These are phyloP conservation scores for Silene vulgaris DNA, from an alignment of 179 eudicot species.

Conservation along the genomic window DNA sequence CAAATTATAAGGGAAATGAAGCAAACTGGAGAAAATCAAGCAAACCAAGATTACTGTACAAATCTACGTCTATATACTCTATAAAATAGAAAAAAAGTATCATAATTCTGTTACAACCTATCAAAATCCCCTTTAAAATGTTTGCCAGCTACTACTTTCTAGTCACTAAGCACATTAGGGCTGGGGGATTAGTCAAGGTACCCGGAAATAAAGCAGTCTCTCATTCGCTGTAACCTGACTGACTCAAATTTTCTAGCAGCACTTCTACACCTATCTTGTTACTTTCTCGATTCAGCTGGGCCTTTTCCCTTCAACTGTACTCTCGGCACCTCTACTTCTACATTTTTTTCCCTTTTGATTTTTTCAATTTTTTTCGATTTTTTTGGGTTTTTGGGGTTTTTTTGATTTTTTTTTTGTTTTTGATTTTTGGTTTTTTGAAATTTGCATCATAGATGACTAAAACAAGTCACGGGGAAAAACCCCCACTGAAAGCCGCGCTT, in stretches of 20 bases:
- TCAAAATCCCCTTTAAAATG: conserved; percentile 15
- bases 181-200: conserved; percentile 14
- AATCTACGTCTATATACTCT: conserved; percentile 13
- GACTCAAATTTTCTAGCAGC: conserved; percentile 15
- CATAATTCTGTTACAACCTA: conserved; percentile 26
- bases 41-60: background rate
- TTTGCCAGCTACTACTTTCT: conserved; percentile 20
- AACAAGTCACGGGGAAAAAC: conserved; percentile 15
- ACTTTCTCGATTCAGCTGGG: conserved; percentile 23
- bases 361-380: background rate
- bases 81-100: conserved; percentile 14
- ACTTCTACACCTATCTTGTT: conserved; percentile 24
- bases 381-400: background rate
- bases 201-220: conserved; percentile 12
- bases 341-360: background rate
- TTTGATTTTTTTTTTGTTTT: background rate
- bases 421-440: background rate
- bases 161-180: conserved; percentile 18
- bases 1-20: background rate
- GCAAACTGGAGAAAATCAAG: background rate
- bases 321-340: conserved; percentile 8
- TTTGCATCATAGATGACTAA: conserved; percentile 13
- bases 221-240: conserved; percentile 8
- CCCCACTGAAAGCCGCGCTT: conserved; percentile 21
- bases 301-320: conserved; percentile 24